Evolutionary conservation across 768 basidiomycete species (phyloP), one percentile per base, ranked within the genome.

Genomic region (Calocybe indica): DNA sequence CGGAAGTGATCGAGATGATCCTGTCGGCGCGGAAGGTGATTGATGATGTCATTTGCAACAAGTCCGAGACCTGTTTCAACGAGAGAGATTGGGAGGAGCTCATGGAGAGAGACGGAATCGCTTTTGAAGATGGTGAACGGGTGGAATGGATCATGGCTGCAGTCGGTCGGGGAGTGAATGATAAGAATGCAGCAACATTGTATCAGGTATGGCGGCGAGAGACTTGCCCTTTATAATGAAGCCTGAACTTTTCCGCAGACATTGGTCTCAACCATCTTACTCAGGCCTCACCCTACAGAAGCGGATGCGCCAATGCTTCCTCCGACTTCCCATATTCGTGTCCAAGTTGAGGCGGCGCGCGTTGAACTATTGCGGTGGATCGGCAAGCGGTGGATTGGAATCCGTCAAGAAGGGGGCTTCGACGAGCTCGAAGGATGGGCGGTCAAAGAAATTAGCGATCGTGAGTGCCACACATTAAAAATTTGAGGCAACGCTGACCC

Each of bases 341-440:
- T 78, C 0, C 79, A 81, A 47, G 82, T 94, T 7, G 92, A 95
- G 59, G 76, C 83, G 50, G 75, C 87, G 3, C 77, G 76, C 1
- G 59, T 82, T 48, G 83, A 85, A 36, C 62, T 93, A 30, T 59
- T 89, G 0, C 68, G 70, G 37, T 93, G 88, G 78, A 77, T 97
- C 47, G 79, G 80, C 6, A 81, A 82, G 49, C 78, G 87, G 4
- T 96, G 91, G 92, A 58, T 85, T 39, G 74, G 70, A 9, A 78
- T 92, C 29, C 75, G 85, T 9, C 80, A 85, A 42, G 81, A 82
- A 43, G 79, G 80, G n/a, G 90, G 88, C 0, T 95, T 97, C 56
- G 83, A 86, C 43, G 60, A 66, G 4, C 72, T 98, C n/a, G 91
- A 95, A 42, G 76, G 75, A 4, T 96, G 92, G 91, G 82, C 87